Evolutionary conservation across 805 yeast species (phyloP).

Genomic region (Starmerella kuoi): DNA sequence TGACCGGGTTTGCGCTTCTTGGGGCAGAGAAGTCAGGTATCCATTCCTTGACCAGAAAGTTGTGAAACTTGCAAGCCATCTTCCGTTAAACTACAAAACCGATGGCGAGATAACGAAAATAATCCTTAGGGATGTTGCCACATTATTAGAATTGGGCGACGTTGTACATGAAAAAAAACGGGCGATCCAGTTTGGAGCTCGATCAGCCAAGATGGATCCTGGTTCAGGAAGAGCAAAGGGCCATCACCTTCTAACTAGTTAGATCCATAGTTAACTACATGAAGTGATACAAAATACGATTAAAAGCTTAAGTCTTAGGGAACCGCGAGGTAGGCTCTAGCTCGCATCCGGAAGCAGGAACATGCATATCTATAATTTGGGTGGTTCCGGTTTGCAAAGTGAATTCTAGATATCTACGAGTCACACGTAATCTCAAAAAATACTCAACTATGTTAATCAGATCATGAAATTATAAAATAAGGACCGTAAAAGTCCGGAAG

Average conservation of each 20-base stretch:
- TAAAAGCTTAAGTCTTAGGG: no score
- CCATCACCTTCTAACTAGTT: slow-evolving; percentile 31
- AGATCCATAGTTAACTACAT: no score
- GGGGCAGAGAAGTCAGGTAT: slow-evolving; percentile 85
- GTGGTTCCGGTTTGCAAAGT: no score
- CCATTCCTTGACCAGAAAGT: slow-evolving; percentile 66
- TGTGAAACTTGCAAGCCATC: slow-evolving; percentile 31
- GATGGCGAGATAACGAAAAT: slow-evolving; percentile 31
- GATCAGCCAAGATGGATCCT: slow-evolving; percentile 82
- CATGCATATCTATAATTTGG: no score
- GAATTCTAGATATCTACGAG: no score
- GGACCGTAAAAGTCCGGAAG: no score
- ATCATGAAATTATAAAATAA: no score
- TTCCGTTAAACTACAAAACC: slow-evolving; percentile 32
- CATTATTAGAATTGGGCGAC: slow-evolving; percentile 33
- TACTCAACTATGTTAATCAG: no score
- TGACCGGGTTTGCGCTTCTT: slow-evolving; percentile 70
- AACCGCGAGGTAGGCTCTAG: no score
- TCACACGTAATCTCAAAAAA: no score
- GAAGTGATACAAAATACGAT: no score
- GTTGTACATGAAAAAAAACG: slow-evolving; percentile 72
- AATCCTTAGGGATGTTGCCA: slow-evolving; percentile 53
- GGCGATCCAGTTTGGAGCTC: slow-evolving; percentile 94
- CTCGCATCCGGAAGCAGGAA: no score
- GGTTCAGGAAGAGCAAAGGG: slow-evolving; percentile 71